phyloP scores from a whole-genome alignment of 2,329 filamentous ascomycete genomes.

The Fusarium guadeloupense region DNA sequence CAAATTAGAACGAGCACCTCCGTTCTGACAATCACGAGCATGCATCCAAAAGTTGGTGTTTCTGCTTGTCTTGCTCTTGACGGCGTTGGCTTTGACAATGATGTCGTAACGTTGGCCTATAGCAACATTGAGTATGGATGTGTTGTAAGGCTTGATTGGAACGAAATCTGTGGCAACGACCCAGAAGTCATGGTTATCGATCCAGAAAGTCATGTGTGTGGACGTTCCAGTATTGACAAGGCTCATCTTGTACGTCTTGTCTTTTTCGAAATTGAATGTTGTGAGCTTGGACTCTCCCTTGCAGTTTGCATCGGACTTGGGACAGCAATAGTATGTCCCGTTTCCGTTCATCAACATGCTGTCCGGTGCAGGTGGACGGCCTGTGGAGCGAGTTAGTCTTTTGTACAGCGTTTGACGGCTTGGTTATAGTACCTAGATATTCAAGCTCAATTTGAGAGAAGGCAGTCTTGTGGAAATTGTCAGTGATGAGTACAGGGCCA shows the following conservation, averaged over 20 bases:
- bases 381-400: not conserved
- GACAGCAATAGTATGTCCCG: slow-evolving; percentile 2
- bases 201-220: slow-evolving; percentile 60
- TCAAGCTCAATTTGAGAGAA: not conserved
- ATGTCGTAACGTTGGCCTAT: slow-evolving; percentile 56
- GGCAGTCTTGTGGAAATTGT: not conserved
- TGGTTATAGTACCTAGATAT: not conserved
- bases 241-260: too few relatives aligned
- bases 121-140: slow-evolving; percentile 55
- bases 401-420: not conserved
- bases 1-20: not conserved
- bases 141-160: slow-evolving; percentile 60
- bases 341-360: slow-evolving; percentile 9
- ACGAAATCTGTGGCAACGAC: slow-evolving; percentile 65
- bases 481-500: not conserved
- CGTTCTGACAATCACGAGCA: slow-evolving; percentile 2
- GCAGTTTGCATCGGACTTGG: not conserved
- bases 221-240: slow-evolving; percentile 61
- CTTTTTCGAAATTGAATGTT: slow-evolving; percentile 1
- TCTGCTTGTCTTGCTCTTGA: not conserved
- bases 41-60: slow-evolving; percentile 4
- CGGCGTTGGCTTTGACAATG: slow-evolving; percentile 53
- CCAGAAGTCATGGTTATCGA: slow-evolving; percentile 61
- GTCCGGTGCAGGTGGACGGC: not conserved
- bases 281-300: not conserved